Conservation (phyloP, 208 protist genomes). For the Chromosphaera perkinsii region DNA sequence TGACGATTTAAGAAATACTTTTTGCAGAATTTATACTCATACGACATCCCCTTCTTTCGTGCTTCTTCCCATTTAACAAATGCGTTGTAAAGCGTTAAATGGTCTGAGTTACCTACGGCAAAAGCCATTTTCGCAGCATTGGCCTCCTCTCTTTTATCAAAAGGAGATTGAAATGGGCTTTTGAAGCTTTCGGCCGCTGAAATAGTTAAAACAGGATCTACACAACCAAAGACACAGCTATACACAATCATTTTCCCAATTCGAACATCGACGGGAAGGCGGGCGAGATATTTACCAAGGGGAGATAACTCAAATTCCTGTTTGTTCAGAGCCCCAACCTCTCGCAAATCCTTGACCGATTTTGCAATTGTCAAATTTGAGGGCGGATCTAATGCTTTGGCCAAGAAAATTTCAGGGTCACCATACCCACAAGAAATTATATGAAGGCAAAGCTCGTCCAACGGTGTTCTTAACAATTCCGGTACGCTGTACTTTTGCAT, state of each 20-base stretch:
- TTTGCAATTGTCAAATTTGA: background rate
- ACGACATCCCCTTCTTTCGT: no score
- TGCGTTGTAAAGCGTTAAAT: no score
- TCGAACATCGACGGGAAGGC: background rate
- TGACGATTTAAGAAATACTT: no score
- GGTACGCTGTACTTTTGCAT: background rate
- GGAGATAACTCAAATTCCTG: background rate
- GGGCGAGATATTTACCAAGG: background rate
- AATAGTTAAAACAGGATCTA: constrained; percentile 4
- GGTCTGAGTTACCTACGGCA: no score
- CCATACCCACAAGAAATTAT: background rate
- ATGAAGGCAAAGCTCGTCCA: constrained; percentile 2
- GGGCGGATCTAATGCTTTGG: background rate
- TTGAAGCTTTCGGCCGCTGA: background rate
- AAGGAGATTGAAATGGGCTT: no score
- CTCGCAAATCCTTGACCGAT: background rate
- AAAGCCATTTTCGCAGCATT: no score
- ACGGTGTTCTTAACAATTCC: background rate
- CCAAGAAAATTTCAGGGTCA: background rate
- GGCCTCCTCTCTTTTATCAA: no score
- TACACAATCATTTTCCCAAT: constrained; percentile 2
- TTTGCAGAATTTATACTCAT: no score
- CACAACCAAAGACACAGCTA: background rate
- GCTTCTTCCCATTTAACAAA: no score
- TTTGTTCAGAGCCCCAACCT: background rate